These are phyloP conservation scores for Caloboletus inedulis DNA, from an alignment of 1,284 basidiomycete species.

Conservation along the genomic window DNA sequence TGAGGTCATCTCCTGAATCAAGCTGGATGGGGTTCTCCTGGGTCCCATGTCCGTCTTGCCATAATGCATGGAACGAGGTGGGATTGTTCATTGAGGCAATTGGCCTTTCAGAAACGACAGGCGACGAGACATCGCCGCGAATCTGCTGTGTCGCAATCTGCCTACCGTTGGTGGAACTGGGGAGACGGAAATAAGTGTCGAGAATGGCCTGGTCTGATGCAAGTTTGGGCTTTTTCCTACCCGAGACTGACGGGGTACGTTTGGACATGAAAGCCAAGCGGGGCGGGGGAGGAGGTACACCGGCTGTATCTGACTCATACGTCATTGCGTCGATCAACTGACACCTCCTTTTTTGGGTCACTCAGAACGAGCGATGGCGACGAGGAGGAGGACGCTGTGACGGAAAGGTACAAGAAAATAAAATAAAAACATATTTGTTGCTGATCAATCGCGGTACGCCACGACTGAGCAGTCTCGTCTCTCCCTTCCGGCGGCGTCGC, in stretches of 20 bases:
- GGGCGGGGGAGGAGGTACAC: constrained; percentile 1
- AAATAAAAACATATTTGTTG: not conserved
- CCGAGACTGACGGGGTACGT: constrained; percentile 15
- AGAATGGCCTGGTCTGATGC: constrained; percentile 21
- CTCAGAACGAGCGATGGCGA: not conserved
- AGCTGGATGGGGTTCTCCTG: constrained; percentile 26
- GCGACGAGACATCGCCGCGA: constrained; percentile 13
- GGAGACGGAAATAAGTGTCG: constrained; percentile 28
- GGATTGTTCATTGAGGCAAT: constrained; percentile 7
- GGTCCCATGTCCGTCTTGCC: constrained; percentile 23
- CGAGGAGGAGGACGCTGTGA: no score
- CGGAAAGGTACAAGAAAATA: constrained; percentile 1
- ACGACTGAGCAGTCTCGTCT: constrained; percentile 18
- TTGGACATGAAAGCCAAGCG: constrained; percentile 25
- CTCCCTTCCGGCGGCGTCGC: constrained; percentile 17
- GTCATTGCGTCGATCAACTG: constrained; percentile 29
- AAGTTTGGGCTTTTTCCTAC: constrained; percentile 23
- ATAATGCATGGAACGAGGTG: constrained; percentile 3
- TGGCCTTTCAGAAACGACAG: constrained; percentile 17
- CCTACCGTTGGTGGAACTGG: constrained; percentile 17
- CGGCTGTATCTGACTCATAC: constrained; percentile 20
- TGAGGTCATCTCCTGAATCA: constrained; percentile 23
- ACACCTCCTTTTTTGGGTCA: constrained; percentile 22
- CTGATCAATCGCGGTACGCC: constrained; percentile 7
- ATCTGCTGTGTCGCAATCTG: constrained; percentile 13